Evolutionary conservation across 2,329 filamentous ascomycete species (phyloP), one percentile per base, ranked within the genome.

Genomic region (Xylaria multiplex): DNA sequence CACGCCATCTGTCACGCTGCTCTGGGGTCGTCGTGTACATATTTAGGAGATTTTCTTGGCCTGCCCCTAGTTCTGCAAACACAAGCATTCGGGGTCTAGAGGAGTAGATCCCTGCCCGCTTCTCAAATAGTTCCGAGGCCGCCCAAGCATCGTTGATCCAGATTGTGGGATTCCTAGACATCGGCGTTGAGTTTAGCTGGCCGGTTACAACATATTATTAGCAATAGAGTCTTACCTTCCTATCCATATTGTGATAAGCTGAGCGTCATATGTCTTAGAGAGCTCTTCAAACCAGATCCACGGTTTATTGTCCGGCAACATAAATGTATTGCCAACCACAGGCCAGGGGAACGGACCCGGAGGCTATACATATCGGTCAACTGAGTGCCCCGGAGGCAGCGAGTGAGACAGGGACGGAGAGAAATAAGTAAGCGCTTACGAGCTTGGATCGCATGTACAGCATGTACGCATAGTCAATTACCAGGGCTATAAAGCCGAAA

Each of bases 201-300:
- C 32, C 40, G 50, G 14, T 8, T 6, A 3, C 9, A 13, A 45
- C 24, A 30, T 45, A 13, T 24, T n/a, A 27, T 27, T 19, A 50
- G 27, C 37, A 40, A 56, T 4, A n/a, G 9, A 32, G 27, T 43
- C 57, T 73, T 54, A 80, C 78, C 80, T 76, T n/a, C 83, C 83
- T 53, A 86, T 84, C 85, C 85, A 87, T 70, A 85, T 82, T 0
- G 85, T 87, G 54, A 88, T 83, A 6, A 87, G 71, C 0, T 84
- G 82, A 0, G 81, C 78, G 5, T 82, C 75, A 71, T 85, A 83
- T 53, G 77, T 72, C 69, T 84, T 83, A 3, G 85, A 84, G 0
- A 87, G 75, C 68, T 83, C 72, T 60, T 88, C 84, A 68, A 88
- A 86, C 74, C 84, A 85, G 27, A 87, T 79, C 86, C 86, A 88